These are phyloP conservation scores for Ophiostoma ulmi DNA, from an alignment of 2,329 filamentous ascomycete species.

Conservation along the genomic window DNA sequence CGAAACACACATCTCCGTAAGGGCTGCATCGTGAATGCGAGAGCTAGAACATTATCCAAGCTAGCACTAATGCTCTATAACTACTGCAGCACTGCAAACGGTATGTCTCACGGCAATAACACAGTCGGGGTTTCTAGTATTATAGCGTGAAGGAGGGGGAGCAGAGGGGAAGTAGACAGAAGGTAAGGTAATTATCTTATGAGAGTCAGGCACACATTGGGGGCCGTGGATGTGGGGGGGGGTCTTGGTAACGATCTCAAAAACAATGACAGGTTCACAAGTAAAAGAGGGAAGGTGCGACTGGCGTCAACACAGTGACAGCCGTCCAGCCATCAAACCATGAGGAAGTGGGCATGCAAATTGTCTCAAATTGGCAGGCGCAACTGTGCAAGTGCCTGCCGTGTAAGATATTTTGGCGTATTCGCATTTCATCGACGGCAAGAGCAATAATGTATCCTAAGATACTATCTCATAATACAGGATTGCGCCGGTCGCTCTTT, in stretches of 20 bases:
- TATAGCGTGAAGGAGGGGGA: constrained; percentile 1
- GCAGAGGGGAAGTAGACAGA: background rate
- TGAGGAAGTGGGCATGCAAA: background rate
- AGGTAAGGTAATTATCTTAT: too few species aligned
- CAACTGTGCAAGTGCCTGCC: background rate
- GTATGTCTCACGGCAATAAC: constrained; percentile 5
- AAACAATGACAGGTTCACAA: background rate
- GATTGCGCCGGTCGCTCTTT: background rate
- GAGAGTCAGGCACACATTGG: background rate
- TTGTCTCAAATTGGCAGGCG: too few species aligned
- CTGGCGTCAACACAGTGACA: background rate
- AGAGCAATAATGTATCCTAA: background rate
- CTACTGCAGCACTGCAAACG: background rate
- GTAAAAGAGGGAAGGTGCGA: background rate
- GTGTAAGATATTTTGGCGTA: background rate
- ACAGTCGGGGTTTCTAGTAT: background rate
- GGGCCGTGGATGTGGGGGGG: background rate
- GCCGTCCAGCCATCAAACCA: too few species aligned
- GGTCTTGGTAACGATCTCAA: background rate
- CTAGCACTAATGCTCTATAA: too few species aligned
- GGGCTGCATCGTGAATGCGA: background rate
- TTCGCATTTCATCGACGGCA: background rate
- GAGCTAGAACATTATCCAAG: background rate
- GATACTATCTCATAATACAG: background rate
- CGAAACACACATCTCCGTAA: too few species aligned